phyloP scores from a whole-genome alignment of 164 flowering plant genomes.

The Magnolia sinica region DNA sequence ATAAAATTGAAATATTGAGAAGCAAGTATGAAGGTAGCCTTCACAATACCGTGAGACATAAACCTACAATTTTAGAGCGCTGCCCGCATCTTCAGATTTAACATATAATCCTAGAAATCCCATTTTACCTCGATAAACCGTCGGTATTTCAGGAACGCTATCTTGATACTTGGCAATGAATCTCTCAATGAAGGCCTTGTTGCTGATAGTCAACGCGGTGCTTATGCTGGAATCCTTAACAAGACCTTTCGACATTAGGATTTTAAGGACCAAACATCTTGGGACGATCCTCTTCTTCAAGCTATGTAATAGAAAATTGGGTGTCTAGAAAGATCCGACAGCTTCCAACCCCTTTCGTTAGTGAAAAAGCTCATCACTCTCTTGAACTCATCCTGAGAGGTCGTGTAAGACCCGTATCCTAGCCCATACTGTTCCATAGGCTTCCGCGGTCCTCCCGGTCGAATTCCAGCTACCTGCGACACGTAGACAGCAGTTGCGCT shows the following conservation, averaged over 20 bases:
- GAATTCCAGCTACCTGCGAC: too few relatives aligned
- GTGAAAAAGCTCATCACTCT: not conserved
- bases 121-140: not conserved
- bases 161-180: not conserved
- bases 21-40: too few relatives aligned
- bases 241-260: not conserved
- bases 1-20: too few relatives aligned
- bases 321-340: not conserved
- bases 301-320: not conserved
- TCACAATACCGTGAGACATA: too few relatives aligned
- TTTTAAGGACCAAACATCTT: not conserved
- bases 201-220: not conserved
- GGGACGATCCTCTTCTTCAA: conserved; percentile 5
- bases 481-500: too few relatives aligned
- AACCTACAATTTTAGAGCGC: too few relatives aligned
- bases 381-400: conserved; percentile 2
- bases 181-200: not conserved
- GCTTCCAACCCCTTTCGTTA: not conserved
- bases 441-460: too few relatives aligned
- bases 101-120: too few relatives aligned
- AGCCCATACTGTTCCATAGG: too few relatives aligned
- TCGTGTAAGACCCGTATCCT: too few relatives aligned
- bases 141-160: not conserved
- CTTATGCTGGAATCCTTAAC: not conserved
- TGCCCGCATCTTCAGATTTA: too few relatives aligned